Evolutionary conservation across 2,329 filamentous ascomycete species (phyloP), one percentile per base, ranked within the genome.

Genomic region (Colletotrichum sidae): DNA sequence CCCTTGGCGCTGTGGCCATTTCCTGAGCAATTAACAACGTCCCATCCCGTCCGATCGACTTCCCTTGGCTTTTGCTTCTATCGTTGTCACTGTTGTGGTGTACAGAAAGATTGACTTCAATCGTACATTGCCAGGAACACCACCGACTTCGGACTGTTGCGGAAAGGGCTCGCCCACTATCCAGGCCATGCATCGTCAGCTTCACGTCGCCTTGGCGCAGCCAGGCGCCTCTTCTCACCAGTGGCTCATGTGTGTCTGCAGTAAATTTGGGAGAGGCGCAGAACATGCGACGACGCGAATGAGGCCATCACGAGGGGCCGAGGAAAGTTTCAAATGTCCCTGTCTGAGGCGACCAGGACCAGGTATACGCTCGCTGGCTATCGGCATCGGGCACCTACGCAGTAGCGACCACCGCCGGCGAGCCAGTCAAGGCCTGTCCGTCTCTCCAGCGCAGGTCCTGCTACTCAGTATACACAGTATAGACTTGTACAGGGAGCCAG

Each of bases 291-390:
- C 63, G 58, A 63, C 13, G 58, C 52, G 42, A 37, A 53, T 66
- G 63, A 66, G 59, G 63, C 63, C 58, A 63, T 66, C 53, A 53
- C 47, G 63, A 66, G 59, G 62, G 9, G 33, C 42, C n/a, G 49
- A 62, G 8, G 47, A 66, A 57, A 66, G 63, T 66, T 66, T 66
- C 63, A 66, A 59, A 53, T 8, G 25, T 38, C 47, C 56, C 62
- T 49, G 58, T 66, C 53, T 66, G 63, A 57, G 35, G 63, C 63
- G 63, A 44, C 63, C 35, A 33, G 63, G 63, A 34, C 58, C 52
- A 57, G 59, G 59, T 34, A 25, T 25, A 25, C 25, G 25, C 25
- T 25, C 25, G 25, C 25, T 25, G 25, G 25, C 25, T 5, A 25
- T 25, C 25, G 25, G 25, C 25, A 25, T 25, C 25, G 25, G 25